phyloP scores from a whole-genome alignment of 2,329 filamentous ascomycete species.

The Nannizziopsis barbatae region DNA sequence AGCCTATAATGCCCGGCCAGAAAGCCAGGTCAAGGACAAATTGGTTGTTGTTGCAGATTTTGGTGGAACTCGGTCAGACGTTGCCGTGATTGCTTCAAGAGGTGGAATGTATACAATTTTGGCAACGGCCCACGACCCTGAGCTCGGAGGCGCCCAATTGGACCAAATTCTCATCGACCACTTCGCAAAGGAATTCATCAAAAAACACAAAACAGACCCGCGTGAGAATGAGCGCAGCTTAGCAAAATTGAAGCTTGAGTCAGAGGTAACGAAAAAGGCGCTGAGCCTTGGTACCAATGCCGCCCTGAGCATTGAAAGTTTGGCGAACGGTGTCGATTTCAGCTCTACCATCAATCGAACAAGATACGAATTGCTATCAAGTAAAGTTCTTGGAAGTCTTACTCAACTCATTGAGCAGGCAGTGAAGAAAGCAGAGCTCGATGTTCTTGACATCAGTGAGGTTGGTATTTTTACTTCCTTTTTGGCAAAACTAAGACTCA shows the following conservation, averaged over 20 bases:
- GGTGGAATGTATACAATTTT: slow-evolving; percentile 94
- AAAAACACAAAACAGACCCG: slow-evolving; percentile 88
- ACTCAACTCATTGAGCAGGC: slow-evolving; percentile 72
- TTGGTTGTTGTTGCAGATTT: slow-evolving; percentile 83
- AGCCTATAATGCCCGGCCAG: slow-evolving; percentile 79
- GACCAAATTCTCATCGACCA: slow-evolving; percentile 90
- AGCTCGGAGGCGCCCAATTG: slow-evolving; percentile 72
- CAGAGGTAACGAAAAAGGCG: slow-evolving; percentile 83
- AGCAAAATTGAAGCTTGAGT: slow-evolving; percentile 85
- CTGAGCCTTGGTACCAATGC: slow-evolving; percentile 80
- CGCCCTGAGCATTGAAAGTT: slow-evolving; percentile 82
- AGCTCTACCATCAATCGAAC: slow-evolving; percentile 83
- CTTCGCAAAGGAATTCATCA: slow-evolving; percentile 97
- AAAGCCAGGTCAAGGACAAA: slow-evolving; percentile 69
- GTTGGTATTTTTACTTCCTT: slow-evolving; percentile 19
- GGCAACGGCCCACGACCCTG: slow-evolving; percentile 89
- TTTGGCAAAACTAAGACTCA: slow-evolving; percentile 6
- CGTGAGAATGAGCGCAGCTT: slow-evolving; percentile 67
- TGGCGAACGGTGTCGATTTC: slow-evolving; percentile 84
- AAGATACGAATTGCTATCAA: slow-evolving; percentile 78
- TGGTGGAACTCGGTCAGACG: slow-evolving; percentile 83
- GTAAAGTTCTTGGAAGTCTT: slow-evolving; percentile 81
- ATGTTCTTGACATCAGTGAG: slow-evolving; percentile 87
- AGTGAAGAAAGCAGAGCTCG: slow-evolving; percentile 83
- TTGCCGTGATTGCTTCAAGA: slow-evolving; percentile 78